Conservation (phyloP, 129 eudicot genomes). For the Artemisia argyi region DNA sequence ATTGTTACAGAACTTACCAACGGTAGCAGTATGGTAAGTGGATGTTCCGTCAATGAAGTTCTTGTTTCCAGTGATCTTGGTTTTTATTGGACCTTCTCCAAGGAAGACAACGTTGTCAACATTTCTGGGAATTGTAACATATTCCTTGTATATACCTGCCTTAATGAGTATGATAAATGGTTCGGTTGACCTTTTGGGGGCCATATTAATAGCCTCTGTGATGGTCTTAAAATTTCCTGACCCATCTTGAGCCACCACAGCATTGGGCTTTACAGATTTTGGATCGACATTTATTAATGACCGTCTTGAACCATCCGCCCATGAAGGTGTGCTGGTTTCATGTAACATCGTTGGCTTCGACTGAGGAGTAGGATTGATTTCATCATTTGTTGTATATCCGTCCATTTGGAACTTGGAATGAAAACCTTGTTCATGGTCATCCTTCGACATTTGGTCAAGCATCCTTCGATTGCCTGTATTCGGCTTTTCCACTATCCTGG, state of each 20-base stretch:
- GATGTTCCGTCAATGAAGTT: slow-evolving; percentile 56
- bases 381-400: slow-evolving; percentile 15
- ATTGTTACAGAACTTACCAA: slow-evolving; percentile 36
- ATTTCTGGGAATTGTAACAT: slow-evolving; percentile 43
- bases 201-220: slow-evolving; percentile 35
- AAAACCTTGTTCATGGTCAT: background rate
- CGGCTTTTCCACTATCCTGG: background rate
- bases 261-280: slow-evolving; percentile 31
- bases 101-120: slow-evolving; percentile 46
- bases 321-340: slow-evolving; percentile 16
- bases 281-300: slow-evolving; percentile 27
- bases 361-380: background rate
- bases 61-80: slow-evolving; percentile 68
- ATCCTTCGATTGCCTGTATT: slow-evolving; percentile 32
- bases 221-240: slow-evolving; percentile 48
- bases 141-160: slow-evolving; percentile 62
- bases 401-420: slow-evolving; percentile 13
- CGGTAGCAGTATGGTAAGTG: slow-evolving; percentile 62
- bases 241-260: slow-evolving; percentile 62
- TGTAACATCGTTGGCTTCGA: background rate
- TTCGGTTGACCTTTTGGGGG: slow-evolving; percentile 17
- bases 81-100: slow-evolving; percentile 68
- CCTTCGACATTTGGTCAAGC: slow-evolving; percentile 25
- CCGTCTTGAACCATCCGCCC: slow-evolving; percentile 35
- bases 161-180: slow-evolving; percentile 57